Evolutionary conservation across 768 basidiomycete species (phyloP), one percentile per base, ranked within the genome.

Genomic region (Postia placenta): DNA sequence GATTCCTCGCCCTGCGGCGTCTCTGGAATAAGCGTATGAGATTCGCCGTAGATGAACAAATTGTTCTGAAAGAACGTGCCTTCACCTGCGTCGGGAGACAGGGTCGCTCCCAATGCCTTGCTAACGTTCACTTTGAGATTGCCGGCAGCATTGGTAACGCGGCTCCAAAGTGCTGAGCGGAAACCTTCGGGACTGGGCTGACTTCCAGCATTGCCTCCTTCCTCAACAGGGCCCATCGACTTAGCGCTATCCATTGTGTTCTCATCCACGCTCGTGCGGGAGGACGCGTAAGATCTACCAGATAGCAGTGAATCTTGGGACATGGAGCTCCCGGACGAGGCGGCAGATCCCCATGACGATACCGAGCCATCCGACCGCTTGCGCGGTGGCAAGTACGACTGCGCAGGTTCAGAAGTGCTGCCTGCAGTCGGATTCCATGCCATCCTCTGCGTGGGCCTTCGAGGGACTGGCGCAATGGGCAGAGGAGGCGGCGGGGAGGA

Each of bases 1-100:
- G 78, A 79, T 53, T 85, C 83, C 39, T 73, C 67, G 23, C 80
- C 81, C 9, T 72, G 69, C 3, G 74, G 76, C 24, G 75, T 75
- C 43, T 69, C 78, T 78, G 60, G 15, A 43, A 38, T 7, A 46
- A 41, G 30, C 37, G 20, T 39, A 20, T 26, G 41, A 45, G 19
- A 22, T 47, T 40, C 9, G 42, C 19, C 30, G 48, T 27, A 5
- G 30, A 33, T 25, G 47, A 15, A n/a, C 5, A 45, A 12, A 26
- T 36, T 14, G 12, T 23, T 33, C 27, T 19, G 15, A 50, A 22
- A 12, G 30, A 26, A 41, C 51, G 52, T 53, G 73, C 76, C 73
- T 74, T 78, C 77, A 22, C 74, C 76, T 28, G 67, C 58, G 45
- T 60, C 62, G 15, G 67, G 62, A 17, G 61, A 54, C 17, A 79